Base-by-base conservation (phyloP, 352 stramenopile genomes). In the Pythium volutum region DNA sequence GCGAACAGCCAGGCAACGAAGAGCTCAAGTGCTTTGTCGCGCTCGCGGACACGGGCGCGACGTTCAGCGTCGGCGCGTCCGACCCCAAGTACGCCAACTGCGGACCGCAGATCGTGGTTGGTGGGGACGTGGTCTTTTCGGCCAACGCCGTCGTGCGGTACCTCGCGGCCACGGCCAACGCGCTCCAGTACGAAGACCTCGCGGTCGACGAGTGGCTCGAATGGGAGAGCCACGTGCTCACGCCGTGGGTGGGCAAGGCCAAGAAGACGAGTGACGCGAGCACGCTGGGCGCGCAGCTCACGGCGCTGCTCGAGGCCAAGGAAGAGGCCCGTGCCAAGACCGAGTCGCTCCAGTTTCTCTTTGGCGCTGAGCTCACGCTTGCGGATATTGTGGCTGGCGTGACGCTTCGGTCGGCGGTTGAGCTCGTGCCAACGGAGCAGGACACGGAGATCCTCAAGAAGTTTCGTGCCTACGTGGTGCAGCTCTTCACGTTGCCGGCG, bases 21-120 rank as follows among this genome's bases (percentile, higher is more conserved):
- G 85, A 91, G 72, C 79, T 91, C 74, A 94, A 94, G 70, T 94
- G 85, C 66, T 88, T 92, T 67, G 62, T 90, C 55, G 69, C 77
- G 41, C 60, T 92, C 46, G 76, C 77, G 8, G 53, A 75, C 47
- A 87, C 79, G 3, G 61, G 61, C 50, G 68, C 75, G 16, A 47
- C 59, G 16, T 92, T 84, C 65, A 57, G 74, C 11, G 73, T 90
- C 16, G 81, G 71, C 22, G n/a, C 58, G 22, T 76, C 73, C 11
- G 76, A 88, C 68, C 75, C 77, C 45, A 87, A 81, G 66, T 83
- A 85, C 62, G 67, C 70, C 46, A 76, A 67, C 52, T 85, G 69
- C 56, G 75, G 80, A 22, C 79, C 77, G 31, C 81, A 90, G 69
- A 43, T 89, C 56, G 64, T 64, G 16, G 74, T 84, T 25, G 59